Percentiles rank a stretch among this genome's conserved stretches.
Conservation (phyloP, 441 rosid species). For the Gossypium trilobum region DNA sequence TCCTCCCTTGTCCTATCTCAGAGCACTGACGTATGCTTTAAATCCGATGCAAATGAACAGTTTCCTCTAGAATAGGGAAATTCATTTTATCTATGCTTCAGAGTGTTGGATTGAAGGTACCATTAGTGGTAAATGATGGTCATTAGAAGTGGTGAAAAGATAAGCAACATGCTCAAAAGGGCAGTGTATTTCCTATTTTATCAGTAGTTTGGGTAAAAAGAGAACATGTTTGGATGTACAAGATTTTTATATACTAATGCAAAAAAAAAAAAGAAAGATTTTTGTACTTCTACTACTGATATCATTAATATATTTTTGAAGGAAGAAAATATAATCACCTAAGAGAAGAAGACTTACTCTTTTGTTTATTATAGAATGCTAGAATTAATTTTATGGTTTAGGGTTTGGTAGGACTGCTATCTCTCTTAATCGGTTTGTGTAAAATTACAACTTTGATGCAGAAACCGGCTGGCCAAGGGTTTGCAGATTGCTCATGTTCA, state of each 20-base stretch:
- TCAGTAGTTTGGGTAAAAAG: background rate
- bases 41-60: constrained; percentile 6
- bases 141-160: background rate
- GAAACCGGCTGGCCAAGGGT: constrained; percentile 84
- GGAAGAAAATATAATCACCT: background rate
- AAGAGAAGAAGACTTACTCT: background rate
- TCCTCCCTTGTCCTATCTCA: background rate
- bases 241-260: background rate
- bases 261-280: background rate
- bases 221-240: background rate
- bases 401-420: background rate
- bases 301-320: background rate
- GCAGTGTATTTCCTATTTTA: background rate
- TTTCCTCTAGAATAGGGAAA: background rate
- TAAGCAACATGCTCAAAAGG: background rate
- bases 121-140: background rate
- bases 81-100: background rate
- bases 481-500: constrained; percentile 80
- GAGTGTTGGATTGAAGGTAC: background rate
- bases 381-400: constrained; percentile 2
- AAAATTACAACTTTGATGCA: constrained; percentile 31
- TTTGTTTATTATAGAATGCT: background rate
- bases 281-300: background rate
- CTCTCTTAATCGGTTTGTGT: background rate
- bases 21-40: background rate